These are phyloP conservation scores for Umbelopsis sp. DNA, from an alignment of 192 early-diverging fungal genomes.

Conservation along the genomic window DNA sequence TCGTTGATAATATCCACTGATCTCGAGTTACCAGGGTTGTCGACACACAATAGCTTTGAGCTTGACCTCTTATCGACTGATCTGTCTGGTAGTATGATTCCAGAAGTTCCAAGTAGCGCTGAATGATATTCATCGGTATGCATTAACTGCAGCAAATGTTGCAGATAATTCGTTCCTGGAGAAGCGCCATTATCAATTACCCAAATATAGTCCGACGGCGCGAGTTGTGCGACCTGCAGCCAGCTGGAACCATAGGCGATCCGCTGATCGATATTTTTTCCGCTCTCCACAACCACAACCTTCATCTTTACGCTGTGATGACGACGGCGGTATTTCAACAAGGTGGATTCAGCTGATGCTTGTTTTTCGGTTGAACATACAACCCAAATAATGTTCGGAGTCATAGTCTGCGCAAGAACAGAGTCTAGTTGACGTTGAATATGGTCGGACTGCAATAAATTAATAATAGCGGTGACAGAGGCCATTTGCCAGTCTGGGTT, in stretches of 20 bases:
- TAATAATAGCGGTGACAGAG: slow-evolving; percentile 43
- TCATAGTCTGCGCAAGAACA: slow-evolving; percentile 36
- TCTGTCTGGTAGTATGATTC: slow-evolving; percentile 28
- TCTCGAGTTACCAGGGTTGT: slow-evolving; percentile 11
- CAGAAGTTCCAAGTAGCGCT: slow-evolving; percentile 47
- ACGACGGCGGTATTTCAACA: background rate
- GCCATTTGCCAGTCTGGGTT: slow-evolving; percentile 18
- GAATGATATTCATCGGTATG: slow-evolving; percentile 47
- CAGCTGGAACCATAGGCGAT: slow-evolving; percentile 10
- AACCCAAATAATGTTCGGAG: slow-evolving; percentile 43
- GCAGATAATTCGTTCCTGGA: slow-evolving; percentile 41
- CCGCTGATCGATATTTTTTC: background rate
- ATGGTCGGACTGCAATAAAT: slow-evolving; percentile 27
- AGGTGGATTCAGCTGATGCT: background rate
- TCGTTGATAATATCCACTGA: slow-evolving; percentile 34
- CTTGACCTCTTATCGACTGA: slow-evolving; percentile 2
- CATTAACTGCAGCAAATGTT: slow-evolving; percentile 32
- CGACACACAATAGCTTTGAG: slow-evolving; percentile 26
- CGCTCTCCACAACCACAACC: background rate
- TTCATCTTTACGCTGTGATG: background rate
- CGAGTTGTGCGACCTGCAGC: slow-evolving; percentile 19
- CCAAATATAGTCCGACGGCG: slow-evolving; percentile 41
- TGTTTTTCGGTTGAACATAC: slow-evolving; percentile 23
- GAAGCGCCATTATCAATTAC: slow-evolving; percentile 44
- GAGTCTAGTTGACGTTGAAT: slow-evolving; percentile 40